phyloP scores from a whole-genome alignment of 371 early-diverging fungal genomes.

The Smittium culicis region DNA sequence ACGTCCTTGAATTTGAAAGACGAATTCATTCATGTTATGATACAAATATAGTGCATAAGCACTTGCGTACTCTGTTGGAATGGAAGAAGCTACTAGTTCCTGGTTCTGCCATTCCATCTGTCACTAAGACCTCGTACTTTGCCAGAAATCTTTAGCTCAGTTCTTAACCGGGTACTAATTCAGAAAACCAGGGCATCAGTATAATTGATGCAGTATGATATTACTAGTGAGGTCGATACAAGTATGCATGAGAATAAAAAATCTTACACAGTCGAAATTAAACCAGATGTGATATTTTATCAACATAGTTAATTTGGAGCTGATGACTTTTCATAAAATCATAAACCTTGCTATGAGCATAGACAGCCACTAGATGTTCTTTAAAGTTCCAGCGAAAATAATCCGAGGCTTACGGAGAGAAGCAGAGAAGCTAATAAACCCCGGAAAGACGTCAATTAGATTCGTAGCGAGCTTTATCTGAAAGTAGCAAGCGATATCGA shows the following conservation, averaged over 20 bases:
- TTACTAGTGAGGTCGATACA: background rate
- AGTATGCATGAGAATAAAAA: background rate
- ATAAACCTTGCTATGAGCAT: background rate
- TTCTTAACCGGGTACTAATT: background rate
- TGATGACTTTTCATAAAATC: background rate
- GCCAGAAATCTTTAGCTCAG: background rate
- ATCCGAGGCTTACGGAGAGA: background rate
- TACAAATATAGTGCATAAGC: background rate
- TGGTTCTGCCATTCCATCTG: background rate
- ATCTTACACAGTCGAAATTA: background rate
- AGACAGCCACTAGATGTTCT: background rate
- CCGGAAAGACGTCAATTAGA: background rate
- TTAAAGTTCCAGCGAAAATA: background rate
- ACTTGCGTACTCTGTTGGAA: background rate
- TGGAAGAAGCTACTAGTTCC: background rate
- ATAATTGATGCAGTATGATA: background rate
- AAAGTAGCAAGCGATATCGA: background rate
- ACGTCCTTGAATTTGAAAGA: background rate
- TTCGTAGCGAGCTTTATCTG: background rate
- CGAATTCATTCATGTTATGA: background rate
- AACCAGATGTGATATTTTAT: background rate
- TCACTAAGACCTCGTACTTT: background rate
- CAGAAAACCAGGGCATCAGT: background rate
- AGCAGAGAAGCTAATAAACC: background rate
- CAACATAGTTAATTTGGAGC: background rate